These are phyloP conservation scores for Monilinia fructigena DNA, from an alignment of 2,329 filamentous ascomycete genomes.

Conservation along the genomic window DNA sequence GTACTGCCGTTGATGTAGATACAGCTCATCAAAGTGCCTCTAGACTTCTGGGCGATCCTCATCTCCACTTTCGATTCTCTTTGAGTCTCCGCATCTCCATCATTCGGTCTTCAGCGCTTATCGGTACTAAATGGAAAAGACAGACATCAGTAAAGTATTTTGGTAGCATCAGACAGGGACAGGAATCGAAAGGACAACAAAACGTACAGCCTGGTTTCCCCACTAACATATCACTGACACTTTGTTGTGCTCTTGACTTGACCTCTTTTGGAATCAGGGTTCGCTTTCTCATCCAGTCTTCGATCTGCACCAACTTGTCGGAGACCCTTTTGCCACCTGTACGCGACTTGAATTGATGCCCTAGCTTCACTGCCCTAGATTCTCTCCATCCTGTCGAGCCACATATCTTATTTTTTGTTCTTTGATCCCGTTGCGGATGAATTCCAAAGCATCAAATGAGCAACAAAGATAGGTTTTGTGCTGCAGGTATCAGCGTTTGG, in stretches of 20 bases:
- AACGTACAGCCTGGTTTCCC: constrained; percentile 19
- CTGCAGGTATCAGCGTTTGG: constrained; percentile 31
- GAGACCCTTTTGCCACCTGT: constrained; percentile 59
- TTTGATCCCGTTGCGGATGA: constrained; percentile 75
- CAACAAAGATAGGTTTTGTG: constrained; percentile 43
- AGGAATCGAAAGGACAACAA: constrained; percentile 18
- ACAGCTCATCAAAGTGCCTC: constrained; percentile 60
- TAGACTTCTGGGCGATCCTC: constrained; percentile 33
- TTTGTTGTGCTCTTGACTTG: constrained; percentile 39
- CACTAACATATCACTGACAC: constrained; percentile 54
- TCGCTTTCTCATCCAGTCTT: constrained; percentile 51
- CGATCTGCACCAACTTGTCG: constrained; percentile 64
- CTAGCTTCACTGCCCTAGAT: constrained; percentile 66
- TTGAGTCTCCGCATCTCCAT: constrained; percentile 46
- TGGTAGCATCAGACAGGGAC: constrained; percentile 15
- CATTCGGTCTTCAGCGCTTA: constrained; percentile 30
- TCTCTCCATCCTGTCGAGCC: constrained; percentile 68
- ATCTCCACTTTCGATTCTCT: constrained; percentile 51
- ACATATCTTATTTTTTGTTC: constrained; percentile 64
- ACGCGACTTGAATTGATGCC: constrained; percentile 63
- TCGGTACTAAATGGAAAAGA: constrained; percentile 39
- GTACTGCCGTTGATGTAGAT: constrained; percentile 90
- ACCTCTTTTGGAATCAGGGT: constrained; percentile 47
- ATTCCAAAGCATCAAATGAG: constrained; percentile 68
- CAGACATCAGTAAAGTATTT: constrained; percentile 22